Percentiles rank a stretch among this genome's conserved stretches.
Conservation (phyloP, 345 rosid species). For the Salix exigua region DNA sequence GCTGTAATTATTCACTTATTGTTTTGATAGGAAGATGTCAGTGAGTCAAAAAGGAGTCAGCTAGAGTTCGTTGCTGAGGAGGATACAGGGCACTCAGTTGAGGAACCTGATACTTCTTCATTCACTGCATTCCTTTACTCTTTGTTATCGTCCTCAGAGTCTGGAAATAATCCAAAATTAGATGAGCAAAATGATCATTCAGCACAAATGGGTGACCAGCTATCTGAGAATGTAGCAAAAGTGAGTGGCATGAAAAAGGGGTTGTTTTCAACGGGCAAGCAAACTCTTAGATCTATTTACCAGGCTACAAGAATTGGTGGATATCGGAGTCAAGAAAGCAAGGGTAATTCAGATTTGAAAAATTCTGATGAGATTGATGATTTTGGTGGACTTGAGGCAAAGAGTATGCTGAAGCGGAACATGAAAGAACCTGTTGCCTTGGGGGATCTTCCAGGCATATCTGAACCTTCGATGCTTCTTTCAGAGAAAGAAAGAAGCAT, state of each 20-base stretch:
- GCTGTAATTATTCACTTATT: background rate
- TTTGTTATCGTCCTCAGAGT: conserved; percentile 57
- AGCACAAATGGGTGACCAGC: conserved; percentile 38
- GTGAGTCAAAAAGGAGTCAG: conserved; percentile 43
- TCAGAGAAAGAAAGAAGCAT: conserved; percentile 52
- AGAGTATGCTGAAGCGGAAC: conserved; percentile 35
- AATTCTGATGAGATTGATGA: conserved; percentile 33
- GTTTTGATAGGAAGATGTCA: conserved; percentile 46
- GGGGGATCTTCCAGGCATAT: conserved; percentile 41
- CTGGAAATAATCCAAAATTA: conserved; percentile 32
- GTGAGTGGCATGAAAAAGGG: conserved; percentile 58
- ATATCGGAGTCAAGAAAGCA: conserved; percentile 41
- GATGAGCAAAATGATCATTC: conserved; percentile 41
- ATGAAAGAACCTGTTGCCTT: conserved; percentile 35
- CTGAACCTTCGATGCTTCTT: conserved; percentile 88
- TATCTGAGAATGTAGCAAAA: conserved; percentile 39
- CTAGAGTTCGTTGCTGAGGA: conserved; percentile 47
- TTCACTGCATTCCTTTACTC: conserved; percentile 89
- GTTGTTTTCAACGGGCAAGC: conserved; percentile 67
- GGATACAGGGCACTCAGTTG: conserved; percentile 35
- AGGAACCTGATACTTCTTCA: conserved; percentile 93
- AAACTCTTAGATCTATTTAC: conserved; percentile 55
- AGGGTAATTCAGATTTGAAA: conserved; percentile 38
- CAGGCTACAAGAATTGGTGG: conserved; percentile 53
- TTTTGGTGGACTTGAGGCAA: conserved; percentile 60